Evolutionary conservation across 108 stramenopile genomes (phyloP), one percentile per base, ranked within the genome.

Genomic region (Nannochloropsis oceanica): DNA sequence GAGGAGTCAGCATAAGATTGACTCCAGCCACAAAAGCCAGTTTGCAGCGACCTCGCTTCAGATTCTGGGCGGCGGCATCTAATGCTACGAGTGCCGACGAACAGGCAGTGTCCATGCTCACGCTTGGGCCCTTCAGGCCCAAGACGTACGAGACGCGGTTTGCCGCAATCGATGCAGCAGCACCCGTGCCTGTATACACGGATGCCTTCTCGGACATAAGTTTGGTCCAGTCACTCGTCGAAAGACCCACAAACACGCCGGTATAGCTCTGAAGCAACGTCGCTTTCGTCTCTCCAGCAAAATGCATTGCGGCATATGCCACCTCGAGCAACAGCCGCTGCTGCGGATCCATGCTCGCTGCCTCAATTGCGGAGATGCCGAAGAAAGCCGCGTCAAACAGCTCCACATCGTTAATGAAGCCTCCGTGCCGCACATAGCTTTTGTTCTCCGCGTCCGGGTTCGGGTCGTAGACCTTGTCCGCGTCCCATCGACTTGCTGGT

Each of bases 31-130:
- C 90, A 26, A 91, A 25, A 26, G 91, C 91, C 10, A 43, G 12
- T n/a, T 43, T 43, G 42, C 90, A 87, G 18, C 22, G 59, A 73
- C 59, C 59, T 20, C 25, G 12, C 79, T 81, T 86, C n/a, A 91
- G 84, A 27, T 82, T 27, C 25, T 42, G 26, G n/a, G 81, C 42
- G 27, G 91, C 91, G n/a, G 86, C 44, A 25, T 90, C 43, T 26
- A 90, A 44, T 44, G 91, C 91, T 26, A 90, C 90, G 20, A 91
- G 87, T 7, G 91, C 91, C 25, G 91, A 91, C 0, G 91, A 91
- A 89, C 91, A 91, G 13, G 91, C 91, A 8, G 91, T 91, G 79
- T 91, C 91, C 12, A 91, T 44, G 26, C 88, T 89, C 84, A 89
- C 42, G 79, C 88, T 89, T 34, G 91, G 91, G 13, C 91, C 91